A percentile compares a stretch with the other conserved stretches of the same genome.
These are phyloP conservation scores for Triticum timopheevii DNA, from an alignment of 176 grass and related monocot genomes.

Conservation along the genomic window DNA sequence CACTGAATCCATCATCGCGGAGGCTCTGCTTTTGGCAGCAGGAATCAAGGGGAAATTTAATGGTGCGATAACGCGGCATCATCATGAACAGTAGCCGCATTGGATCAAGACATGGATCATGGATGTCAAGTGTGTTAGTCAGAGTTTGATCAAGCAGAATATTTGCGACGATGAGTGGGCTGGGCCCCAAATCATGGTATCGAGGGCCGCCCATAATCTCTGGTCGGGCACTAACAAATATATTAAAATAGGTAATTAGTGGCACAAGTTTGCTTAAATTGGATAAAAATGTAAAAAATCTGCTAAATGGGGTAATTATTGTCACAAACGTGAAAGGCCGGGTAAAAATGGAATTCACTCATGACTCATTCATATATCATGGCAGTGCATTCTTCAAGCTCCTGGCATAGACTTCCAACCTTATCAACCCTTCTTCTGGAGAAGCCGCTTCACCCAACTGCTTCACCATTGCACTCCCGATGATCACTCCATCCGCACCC, in stretches of 20 bases:
- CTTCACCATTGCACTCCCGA: slow-evolving; percentile 82
- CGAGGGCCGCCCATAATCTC: slow-evolving; percentile 18
- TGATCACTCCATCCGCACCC: slow-evolving; percentile 85
- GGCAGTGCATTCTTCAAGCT: slow-evolving; percentile 61
- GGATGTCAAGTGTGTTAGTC: neutral
- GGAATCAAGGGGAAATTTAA: neutral
- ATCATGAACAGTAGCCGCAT: neutral
- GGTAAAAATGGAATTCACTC: too few relatives aligned
- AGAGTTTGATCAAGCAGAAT: neutral
- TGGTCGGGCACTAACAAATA: neutral
- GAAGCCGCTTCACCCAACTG: slow-evolving; percentile 54
- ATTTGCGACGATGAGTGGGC: neutral
- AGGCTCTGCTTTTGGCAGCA: neutral
- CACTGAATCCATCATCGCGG: neutral
- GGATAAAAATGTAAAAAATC: too few relatives aligned
- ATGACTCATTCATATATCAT: neutral
- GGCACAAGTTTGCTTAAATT: too few relatives aligned
- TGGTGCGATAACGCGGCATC: neutral
- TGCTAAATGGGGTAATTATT: too few relatives aligned
- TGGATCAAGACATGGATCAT: neutral
- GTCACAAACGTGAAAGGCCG: too few relatives aligned
- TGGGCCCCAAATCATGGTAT: neutral
- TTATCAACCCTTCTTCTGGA: slow-evolving; percentile 56
- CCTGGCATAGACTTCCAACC: slow-evolving; percentile 49
- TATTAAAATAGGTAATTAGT: too few relatives aligned